A percentile compares a stretch with the other conserved stretches of the same genome.
These are phyloP conservation scores for Metschnikowia orientalis DNA, from an alignment of 805 yeast species.

Conservation along the genomic window DNA sequence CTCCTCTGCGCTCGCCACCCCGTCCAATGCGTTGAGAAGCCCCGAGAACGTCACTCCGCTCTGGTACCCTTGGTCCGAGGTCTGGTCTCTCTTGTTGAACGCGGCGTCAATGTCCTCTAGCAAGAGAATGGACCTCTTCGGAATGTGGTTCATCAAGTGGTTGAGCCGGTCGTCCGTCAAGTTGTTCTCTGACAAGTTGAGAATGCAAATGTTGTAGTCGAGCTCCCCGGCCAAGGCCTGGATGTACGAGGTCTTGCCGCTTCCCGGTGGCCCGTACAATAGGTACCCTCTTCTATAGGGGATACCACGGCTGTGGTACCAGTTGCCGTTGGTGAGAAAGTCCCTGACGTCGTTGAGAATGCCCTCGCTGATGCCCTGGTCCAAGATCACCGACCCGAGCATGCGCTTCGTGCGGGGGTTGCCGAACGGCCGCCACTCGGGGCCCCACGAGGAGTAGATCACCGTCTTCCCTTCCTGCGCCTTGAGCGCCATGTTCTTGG, in stretches of 20 bases:
- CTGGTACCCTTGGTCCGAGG: conserved; percentile 68
- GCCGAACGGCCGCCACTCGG: conserved; percentile 98
- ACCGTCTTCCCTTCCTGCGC: conserved; percentile 92
- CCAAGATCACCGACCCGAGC: conserved; percentile 82
- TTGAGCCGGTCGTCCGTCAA: conserved; percentile 92
- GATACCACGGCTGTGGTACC: conserved; percentile 96
- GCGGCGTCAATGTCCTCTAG: conserved; percentile 97
- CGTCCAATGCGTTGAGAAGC: conserved; percentile 87
- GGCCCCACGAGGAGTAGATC: conserved; percentile 91
- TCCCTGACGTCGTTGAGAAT: conserved; percentile 73
- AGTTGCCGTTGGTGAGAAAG: conserved; percentile 71
- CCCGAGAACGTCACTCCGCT: conserved; percentile 97
- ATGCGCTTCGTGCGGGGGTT: conserved; percentile 86
- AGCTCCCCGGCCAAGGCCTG: conserved; percentile 96
- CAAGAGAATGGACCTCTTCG: conserved; percentile 77
- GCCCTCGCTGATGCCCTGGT: conserved; percentile 61
- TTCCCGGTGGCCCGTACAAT: conserved; percentile 95
- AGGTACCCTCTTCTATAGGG: conserved; percentile 95
- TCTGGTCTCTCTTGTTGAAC: conserved; percentile 74
- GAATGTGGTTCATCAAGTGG: conserved; percentile 94
- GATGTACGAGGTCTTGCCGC: conserved; percentile 92
- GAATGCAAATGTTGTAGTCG: conserved; percentile 90
- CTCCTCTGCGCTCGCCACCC: conserved; percentile 96
- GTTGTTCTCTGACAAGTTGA: conserved; percentile 86
- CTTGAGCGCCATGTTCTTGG: conserved; percentile 75